Percentiles rank a stretch among this genome's conserved stretches.
Evolutionary conservation across 768 basidiomycete genomes (phyloP).

Genomic region (Leccinum boreale): DNA sequence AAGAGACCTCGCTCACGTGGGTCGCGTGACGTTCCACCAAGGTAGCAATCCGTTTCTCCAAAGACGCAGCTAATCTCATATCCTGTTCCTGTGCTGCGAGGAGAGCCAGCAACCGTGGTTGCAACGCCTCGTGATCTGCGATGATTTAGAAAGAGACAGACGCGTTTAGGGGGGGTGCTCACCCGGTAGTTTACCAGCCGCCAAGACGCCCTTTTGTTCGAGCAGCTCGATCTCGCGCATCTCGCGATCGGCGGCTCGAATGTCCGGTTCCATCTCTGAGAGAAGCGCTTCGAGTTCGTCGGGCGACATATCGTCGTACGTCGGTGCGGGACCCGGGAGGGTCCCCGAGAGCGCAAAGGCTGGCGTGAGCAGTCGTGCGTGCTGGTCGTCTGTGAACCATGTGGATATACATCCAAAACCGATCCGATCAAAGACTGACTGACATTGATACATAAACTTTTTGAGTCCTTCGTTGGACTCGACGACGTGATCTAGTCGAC

Average conservation of each 20-base stretch:
- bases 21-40: constrained; percentile 70
- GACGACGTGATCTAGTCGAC: constrained; percentile 52
- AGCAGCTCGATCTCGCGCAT: constrained; percentile 73
- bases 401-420: no score
- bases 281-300: constrained; percentile 70
- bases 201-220: constrained; percentile 66
- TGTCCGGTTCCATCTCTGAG: constrained; percentile 78
- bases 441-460: constrained; percentile 74
- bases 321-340: constrained; percentile 43
- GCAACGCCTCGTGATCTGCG: constrained; percentile 59
- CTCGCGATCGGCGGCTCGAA: constrained; percentile 79
- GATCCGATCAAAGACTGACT: no score
- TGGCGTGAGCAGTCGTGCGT: constrained; percentile 71
- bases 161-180: not conserved
- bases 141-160: not conserved
- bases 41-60: constrained; percentile 63
- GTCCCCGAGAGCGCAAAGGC: constrained; percentile 72
- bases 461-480: constrained; percentile 68
- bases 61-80: constrained; percentile 45
- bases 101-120: constrained; percentile 65
- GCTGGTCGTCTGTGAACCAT: constrained; percentile 58
- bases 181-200: constrained; percentile 72
- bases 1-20: constrained; percentile 45
- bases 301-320: constrained; percentile 63
- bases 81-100: constrained; percentile 60